A percentile compares a stretch with the other conserved stretches of the same genome.
phyloP scores from a whole-genome alignment of 1,139 yeast species.

The Pichia sp. region DNA sequence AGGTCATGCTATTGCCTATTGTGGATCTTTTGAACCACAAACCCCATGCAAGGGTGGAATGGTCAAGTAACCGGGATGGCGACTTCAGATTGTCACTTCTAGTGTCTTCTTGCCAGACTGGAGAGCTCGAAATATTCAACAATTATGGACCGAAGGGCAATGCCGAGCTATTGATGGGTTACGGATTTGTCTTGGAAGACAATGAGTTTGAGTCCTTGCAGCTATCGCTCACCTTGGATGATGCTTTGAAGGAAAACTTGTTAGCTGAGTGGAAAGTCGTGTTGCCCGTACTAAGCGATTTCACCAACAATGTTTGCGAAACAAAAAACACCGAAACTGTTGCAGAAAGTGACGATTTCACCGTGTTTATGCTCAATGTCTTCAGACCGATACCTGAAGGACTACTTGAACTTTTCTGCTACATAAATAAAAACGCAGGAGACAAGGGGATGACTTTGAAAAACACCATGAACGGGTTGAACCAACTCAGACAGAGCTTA shows the following conservation, averaged over 20 bases:
- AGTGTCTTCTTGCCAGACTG: constrained; percentile 19
- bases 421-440: constrained; percentile 39
- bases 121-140: constrained; percentile 5
- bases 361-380: constrained; percentile 43
- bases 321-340: constrained; percentile 15
- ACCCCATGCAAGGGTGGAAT: constrained; percentile 55
- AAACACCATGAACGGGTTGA: constrained; percentile 53
- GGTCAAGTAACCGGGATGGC: constrained; percentile 38
- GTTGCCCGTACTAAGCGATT: constrained; percentile 45
- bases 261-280: constrained; percentile 35
- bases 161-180: constrained; percentile 64
- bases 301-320: constrained; percentile 42
- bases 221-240: constrained; percentile 44
- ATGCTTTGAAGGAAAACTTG: constrained; percentile 1
- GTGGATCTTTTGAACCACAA: constrained; percentile 75
- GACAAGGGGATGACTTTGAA: constrained; percentile 44
- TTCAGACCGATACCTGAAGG: constrained; percentile 44
- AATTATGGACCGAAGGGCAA: constrained; percentile 42
- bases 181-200: constrained; percentile 63
- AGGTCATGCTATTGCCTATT: constrained; percentile 71
- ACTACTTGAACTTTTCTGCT: constrained; percentile 47
- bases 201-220: constrained; percentile 54
- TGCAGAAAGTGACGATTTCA: constrained; percentile 32
- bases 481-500: constrained; percentile 50
- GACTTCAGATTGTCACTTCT: constrained; percentile 21